Evolutionary conservation across 2,329 filamentous ascomycete genomes (phyloP).

Genomic region (Neocatenulostroma microsporum): DNA sequence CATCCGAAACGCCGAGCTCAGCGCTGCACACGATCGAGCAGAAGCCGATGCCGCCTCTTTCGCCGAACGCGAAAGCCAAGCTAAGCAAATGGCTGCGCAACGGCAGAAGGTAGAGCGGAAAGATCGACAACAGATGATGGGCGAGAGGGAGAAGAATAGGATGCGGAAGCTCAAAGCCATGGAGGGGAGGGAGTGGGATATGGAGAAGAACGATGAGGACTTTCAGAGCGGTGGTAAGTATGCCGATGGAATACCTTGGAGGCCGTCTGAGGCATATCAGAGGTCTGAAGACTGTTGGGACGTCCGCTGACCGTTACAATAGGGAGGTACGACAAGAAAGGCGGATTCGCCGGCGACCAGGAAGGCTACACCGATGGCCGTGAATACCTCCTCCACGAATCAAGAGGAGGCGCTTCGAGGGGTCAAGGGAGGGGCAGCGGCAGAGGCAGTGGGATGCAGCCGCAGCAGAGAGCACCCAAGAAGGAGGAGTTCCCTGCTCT

Average conservation of each 20-base stretch:
- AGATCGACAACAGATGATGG: constrained; percentile 53
- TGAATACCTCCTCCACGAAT: constrained; percentile 28
- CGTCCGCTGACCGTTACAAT: too few species aligned
- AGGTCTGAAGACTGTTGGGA: too few species aligned
- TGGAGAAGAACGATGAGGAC: constrained; percentile 52
- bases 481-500: constrained; percentile 42
- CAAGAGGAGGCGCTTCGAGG: constrained; percentile 25
- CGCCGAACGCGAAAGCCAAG: constrained; percentile 54
- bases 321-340: constrained; percentile 21
- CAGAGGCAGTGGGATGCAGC: constrained; percentile 8
- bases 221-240: constrained; percentile 29
- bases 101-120: constrained; percentile 42
- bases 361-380: constrained; percentile 27
- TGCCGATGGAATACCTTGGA: too few species aligned
- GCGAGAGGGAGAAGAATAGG: constrained; percentile 54
- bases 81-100: constrained; percentile 42
- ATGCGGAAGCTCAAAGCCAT: constrained; percentile 52
- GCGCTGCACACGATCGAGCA: constrained; percentile 55
- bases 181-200: constrained; percentile 55
- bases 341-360: constrained; percentile 23
- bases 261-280: too few species aligned
- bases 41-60: constrained; percentile 61
- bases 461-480: constrained; percentile 26
- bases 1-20: constrained; percentile 52
- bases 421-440: constrained; percentile 24